Conservation (phyloP, 2,329 filamentous ascomycete species). For the Epichloe coenophiala region DNA sequence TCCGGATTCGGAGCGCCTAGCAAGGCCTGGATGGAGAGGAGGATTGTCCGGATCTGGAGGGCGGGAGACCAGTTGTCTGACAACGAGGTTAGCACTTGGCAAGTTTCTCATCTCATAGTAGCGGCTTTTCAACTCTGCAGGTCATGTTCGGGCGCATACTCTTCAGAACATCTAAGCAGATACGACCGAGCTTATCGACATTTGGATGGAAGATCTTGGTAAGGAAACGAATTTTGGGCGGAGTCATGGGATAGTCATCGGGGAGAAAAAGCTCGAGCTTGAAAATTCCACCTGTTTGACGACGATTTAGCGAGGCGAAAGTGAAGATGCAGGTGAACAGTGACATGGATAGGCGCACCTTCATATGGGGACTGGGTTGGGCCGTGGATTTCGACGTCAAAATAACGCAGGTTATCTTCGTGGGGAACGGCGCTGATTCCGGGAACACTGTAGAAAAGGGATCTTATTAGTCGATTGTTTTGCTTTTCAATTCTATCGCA, state of each 20-base stretch:
- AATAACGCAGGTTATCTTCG: constrained; percentile 94
- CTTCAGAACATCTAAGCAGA: constrained; percentile 94
- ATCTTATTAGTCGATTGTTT: neutral
- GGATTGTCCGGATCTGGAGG: constrained; percentile 91
- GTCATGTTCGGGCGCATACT: constrained; percentile 41
- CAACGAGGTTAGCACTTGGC: constrained; percentile 4
- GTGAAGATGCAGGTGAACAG: constrained; percentile 3
- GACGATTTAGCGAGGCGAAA: neutral
- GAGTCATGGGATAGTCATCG: constrained; percentile 98
- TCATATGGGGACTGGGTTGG: constrained; percentile 90
- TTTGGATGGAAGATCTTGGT: constrained; percentile 99
- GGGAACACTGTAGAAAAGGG: constrained; percentile 52
- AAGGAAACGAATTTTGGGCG: constrained; percentile 93
- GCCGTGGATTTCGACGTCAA: constrained; percentile 93
- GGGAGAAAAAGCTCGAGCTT: constrained; percentile 95
- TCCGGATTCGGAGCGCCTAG: constrained; percentile 95
- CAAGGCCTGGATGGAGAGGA: constrained; percentile 95
- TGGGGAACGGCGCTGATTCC: constrained; percentile 93
- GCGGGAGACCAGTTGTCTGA: constrained; percentile 97
- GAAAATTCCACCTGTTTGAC: constrained; percentile 58
- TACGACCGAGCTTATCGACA: constrained; percentile 92
- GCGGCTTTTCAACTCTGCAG: neutral
- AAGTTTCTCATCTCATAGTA: neutral
- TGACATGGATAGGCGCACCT: constrained; percentile 38
- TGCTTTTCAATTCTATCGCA: neutral